Conservation (phyloP, 129 eudicot species). For the Saposhnikovia divaricata region DNA sequence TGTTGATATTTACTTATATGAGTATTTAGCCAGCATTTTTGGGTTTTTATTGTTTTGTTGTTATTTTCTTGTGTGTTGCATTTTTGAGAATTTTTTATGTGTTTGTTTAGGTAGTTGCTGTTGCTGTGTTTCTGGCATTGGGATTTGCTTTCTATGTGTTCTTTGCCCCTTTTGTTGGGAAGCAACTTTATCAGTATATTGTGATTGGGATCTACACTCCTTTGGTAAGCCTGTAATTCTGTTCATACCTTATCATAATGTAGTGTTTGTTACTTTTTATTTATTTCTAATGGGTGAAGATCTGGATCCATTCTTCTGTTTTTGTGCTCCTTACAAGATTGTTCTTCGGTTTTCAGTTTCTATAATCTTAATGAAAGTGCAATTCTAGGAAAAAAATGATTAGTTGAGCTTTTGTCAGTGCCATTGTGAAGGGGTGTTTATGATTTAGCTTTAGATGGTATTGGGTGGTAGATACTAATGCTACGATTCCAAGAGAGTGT, state of each 20-base stretch:
- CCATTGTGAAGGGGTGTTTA: conserved; percentile 19
- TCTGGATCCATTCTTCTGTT: conserved; percentile 45
- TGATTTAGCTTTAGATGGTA: conserved; percentile 25
- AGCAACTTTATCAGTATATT: conserved; percentile 72
- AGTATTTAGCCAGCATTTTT: background rate
- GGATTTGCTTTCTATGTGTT: conserved; percentile 98
- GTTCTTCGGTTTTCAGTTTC: background rate
- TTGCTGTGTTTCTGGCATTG: conserved; percentile 94
- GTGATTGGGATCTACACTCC: conserved; percentile 97
- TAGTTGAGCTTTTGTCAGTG: conserved; percentile 7
- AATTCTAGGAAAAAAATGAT: background rate
- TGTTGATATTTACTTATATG: background rate
- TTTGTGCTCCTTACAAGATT: background rate
- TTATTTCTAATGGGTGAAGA: conserved; percentile 8
- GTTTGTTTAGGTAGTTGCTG: conserved; percentile 82
- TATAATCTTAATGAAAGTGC: background rate
- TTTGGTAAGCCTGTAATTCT: conserved; percentile 49
- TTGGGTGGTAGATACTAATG: conserved; percentile 13
- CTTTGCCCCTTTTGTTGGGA: conserved; percentile 99
- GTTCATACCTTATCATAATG: background rate
- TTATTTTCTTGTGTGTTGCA: background rate
- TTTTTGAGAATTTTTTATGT: conserved; percentile 1
- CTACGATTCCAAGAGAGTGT: background rate
- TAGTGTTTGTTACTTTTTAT: conserved; percentile 4
- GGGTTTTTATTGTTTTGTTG: background rate